Base-by-base conservation (phyloP, 1,284 basidiomycete genomes). In the Fistulina hepatica region DNA sequence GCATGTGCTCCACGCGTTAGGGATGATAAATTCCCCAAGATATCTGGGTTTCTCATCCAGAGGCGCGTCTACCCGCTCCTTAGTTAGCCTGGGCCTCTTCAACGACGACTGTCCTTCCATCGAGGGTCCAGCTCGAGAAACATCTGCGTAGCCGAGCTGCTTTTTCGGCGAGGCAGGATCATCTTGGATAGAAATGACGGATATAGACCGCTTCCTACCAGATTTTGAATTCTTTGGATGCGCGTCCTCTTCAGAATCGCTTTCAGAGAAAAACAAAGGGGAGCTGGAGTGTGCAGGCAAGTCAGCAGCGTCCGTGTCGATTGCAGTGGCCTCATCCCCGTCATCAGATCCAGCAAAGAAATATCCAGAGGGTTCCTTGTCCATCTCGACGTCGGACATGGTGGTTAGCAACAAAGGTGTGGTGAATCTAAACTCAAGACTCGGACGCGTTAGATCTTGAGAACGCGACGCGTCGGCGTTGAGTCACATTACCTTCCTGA, bases 1-100 rank as follows among this genome's bases (percentile, higher is more conserved):
- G n/a, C 70, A 76, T 15, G 78, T 86, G 44, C 78, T 81, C 80
- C 81, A 86, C 7, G 81, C 82, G 48, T 81, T 79, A n/a, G 69
- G 65, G n/a, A 85, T 67, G 8, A 84, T 46, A 40, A 84, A 65
- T 31, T 77, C 76, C 9, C 82, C 82, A 15, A 86, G 52, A 48
- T 81, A 85, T 20, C 52, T 55, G 0, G 63, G 59, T 15, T 43
- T n/a, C n/a, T n/a, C n/a, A n/a, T n/a, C n/a, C 43, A 33, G 61
- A 58, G 3, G 53, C 37, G 33, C 35, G 41, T 21, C 44, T 39
- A 19, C 36, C 23, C 15, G 40, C 32, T 33, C 23, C n/a, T n/a
- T n/a, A n/a, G n/a, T n/a, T n/a, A n/a, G n/a, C n/a, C n/a, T n/a
- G n/a, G n/a, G n/a, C n/a, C n/a, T n/a, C n/a, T n/a, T n/a, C n/a